These are phyloP conservation scores for Backusella tuberculispora DNA, from an alignment of 192 early-diverging fungal species.

Conservation along the genomic window DNA sequence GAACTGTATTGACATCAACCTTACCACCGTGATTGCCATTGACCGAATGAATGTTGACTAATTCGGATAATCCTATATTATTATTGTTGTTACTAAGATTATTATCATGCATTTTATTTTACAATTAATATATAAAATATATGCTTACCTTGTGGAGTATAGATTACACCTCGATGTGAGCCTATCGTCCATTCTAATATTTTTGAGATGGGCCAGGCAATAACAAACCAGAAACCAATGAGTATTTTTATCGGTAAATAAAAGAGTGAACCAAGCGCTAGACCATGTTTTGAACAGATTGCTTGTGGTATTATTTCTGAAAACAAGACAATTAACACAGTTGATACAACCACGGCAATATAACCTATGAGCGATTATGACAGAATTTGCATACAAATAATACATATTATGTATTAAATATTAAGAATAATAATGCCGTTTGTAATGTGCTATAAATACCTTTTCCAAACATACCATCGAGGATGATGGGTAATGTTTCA, in stretches of 20 bases:
- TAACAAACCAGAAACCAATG: slow-evolving; percentile 57
- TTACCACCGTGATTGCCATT: background rate
- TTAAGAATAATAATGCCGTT: background rate
- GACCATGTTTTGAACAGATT: slow-evolving; percentile 84
- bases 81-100: background rate
- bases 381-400: background rate
- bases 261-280: slow-evolving; percentile 88
- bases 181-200: slow-evolving; percentile 83
- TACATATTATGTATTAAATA: too few species aligned
- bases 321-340: slow-evolving; percentile 85
- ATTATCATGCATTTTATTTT: background rate
- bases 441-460: slow-evolving; percentile 32
- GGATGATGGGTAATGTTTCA: slow-evolving; percentile 83
- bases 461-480: slow-evolving; percentile 69
- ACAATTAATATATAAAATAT: background rate
- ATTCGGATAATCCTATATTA: background rate
- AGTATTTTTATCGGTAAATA: slow-evolving; percentile 67
- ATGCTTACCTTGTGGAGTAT: slow-evolving; percentile 62
- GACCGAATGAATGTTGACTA: background rate
- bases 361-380: slow-evolving; percentile 44
- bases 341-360: slow-evolving; percentile 82
- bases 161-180: slow-evolving; percentile 75
- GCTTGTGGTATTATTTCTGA: slow-evolving; percentile 97
- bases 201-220: slow-evolving; percentile 86
- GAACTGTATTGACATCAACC: background rate